phyloP scores from a whole-genome alignment of 257 asterid species.

The Mentha longifolia region DNA sequence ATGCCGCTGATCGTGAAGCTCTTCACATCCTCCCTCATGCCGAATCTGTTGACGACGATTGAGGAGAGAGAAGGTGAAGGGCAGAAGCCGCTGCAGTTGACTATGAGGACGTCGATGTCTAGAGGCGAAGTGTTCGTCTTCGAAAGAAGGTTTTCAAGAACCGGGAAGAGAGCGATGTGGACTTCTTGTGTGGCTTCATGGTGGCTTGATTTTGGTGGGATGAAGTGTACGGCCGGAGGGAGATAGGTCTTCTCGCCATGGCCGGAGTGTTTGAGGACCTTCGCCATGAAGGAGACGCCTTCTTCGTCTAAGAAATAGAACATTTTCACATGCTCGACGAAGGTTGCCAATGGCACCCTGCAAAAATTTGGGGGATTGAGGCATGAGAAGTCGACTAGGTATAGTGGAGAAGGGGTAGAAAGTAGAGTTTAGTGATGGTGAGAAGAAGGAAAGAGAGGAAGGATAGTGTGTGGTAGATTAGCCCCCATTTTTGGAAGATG shows the following conservation, averaged over 20 bases:
- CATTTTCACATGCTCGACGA: conserved; percentile 59
- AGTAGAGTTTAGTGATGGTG: conserved; percentile 30
- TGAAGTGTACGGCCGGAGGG: conserved; percentile 70
- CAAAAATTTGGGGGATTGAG: conserved; percentile 66
- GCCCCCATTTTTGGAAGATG: conserved; percentile 36
- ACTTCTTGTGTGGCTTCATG: conserved; percentile 61
- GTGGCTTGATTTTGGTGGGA: conserved; percentile 74
- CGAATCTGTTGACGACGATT: conserved; percentile 49
- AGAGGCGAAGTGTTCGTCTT: conserved; percentile 48
- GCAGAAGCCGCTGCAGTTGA: conserved; percentile 93
- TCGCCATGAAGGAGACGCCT: conserved; percentile 62
- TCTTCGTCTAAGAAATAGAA: conserved; percentile 58
- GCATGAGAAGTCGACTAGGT: conserved; percentile 74
- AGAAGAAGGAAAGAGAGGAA: conserved; percentile 33
- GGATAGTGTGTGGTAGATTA: conserved; percentile 38
- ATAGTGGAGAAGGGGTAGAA: conserved; percentile 50
- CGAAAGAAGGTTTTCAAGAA: conserved; percentile 52
- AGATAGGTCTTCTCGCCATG: conserved; percentile 67
- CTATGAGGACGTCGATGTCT: conserved; percentile 71
- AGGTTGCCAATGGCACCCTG: conserved; percentile 62
- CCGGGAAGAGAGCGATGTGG: conserved; percentile 63
- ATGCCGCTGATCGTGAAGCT: conserved; percentile 75
- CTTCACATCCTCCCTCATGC: conserved; percentile 65
- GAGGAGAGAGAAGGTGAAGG: conserved; percentile 78
- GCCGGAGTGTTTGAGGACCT: conserved; percentile 65